Evolutionary conservation across 768 basidiomycete species (phyloP).

Genomic region (Boletales sp.): DNA sequence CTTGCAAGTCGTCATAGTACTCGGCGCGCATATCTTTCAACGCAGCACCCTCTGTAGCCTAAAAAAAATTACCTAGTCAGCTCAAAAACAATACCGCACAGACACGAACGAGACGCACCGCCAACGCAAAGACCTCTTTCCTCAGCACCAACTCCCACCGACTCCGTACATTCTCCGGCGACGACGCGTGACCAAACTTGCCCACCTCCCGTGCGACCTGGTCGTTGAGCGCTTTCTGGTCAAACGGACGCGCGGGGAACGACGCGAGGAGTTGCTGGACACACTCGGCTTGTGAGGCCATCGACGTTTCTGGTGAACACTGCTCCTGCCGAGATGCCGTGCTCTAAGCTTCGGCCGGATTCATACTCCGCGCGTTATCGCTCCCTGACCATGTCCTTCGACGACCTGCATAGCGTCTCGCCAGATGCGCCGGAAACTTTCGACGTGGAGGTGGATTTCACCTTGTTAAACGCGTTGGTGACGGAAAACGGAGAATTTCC

Average conservation of each 20-base stretch:
- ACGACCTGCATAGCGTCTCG: constrained; percentile 16
- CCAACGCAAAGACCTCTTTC: constrained; percentile 67
- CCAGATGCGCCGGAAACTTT: constrained; percentile 3
- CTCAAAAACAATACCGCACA: background rate
- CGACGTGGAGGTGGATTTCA: constrained; percentile 37
- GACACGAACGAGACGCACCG: constrained; percentile 44
- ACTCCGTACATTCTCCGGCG: constrained; percentile 59
- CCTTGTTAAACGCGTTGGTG: constrained; percentile 30
- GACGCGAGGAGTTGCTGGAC: constrained; percentile 49
- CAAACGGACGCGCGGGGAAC: constrained; percentile 48
- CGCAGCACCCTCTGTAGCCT: constrained; percentile 70
- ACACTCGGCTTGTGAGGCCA: constrained; percentile 52
- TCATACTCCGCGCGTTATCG: constrained; percentile 21
- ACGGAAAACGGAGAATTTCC: constrained; percentile 20
- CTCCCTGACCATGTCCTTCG: constrained; percentile 23
- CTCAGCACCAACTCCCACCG: constrained; percentile 64
- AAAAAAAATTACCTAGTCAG: background rate
- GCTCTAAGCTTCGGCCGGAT: background rate
- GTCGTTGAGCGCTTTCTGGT: constrained; percentile 45
- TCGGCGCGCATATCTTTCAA: constrained; percentile 45
- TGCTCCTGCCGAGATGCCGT: constrained; percentile 25
- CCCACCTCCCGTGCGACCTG: constrained; percentile 45
- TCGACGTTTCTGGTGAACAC: constrained; percentile 18
- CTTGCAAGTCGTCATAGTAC: constrained; percentile 61
- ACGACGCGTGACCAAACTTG: constrained; percentile 39